Evolutionary conservation across 192 early-diverging fungal genomes (phyloP).

Genomic region (Entomortierella parvispora): DNA sequence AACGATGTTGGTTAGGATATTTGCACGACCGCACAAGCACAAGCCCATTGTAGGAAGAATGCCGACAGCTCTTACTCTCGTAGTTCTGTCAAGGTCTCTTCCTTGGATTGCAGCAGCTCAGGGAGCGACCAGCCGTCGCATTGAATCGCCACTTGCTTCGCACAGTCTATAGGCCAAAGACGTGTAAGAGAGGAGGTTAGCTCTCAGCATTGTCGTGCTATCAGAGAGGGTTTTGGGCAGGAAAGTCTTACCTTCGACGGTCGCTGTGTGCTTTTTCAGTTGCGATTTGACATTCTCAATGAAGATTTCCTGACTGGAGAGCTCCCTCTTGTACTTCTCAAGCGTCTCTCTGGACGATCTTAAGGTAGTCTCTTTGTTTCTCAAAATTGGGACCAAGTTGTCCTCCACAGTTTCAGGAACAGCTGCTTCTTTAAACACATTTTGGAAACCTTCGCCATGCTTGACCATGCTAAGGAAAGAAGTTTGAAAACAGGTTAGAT

Average conservation of each 20-base stretch:
- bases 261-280: slow-evolving; percentile 19
- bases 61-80: slow-evolving; percentile 45
- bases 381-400: slow-evolving; percentile 51
- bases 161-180: slow-evolving; percentile 20
- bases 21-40: no score
- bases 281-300: slow-evolving; percentile 15
- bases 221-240: no score
- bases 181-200: no score
- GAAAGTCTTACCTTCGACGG: slow-evolving; percentile 56
- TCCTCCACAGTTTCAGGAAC: slow-evolving; percentile 24
- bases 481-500: no score
- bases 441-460: slow-evolving; percentile 7
- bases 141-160: slow-evolving; percentile 5
- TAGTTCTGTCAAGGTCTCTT: slow-evolving; percentile 51
- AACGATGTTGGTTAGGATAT: no score
- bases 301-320: slow-evolving; percentile 9
- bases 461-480: slow-evolving; percentile 14
- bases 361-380: slow-evolving; percentile 56
- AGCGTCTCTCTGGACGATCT: slow-evolving; percentile 36
- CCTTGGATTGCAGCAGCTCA: slow-evolving; percentile 30
- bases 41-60: no score
- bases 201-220: no score
- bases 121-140: slow-evolving; percentile 23
- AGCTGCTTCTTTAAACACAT: neutral
- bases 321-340: slow-evolving; percentile 20